These are phyloP conservation scores for Apiosordaria backusii DNA, from an alignment of 495 filamentous ascomycete species.

Conservation along the genomic window DNA sequence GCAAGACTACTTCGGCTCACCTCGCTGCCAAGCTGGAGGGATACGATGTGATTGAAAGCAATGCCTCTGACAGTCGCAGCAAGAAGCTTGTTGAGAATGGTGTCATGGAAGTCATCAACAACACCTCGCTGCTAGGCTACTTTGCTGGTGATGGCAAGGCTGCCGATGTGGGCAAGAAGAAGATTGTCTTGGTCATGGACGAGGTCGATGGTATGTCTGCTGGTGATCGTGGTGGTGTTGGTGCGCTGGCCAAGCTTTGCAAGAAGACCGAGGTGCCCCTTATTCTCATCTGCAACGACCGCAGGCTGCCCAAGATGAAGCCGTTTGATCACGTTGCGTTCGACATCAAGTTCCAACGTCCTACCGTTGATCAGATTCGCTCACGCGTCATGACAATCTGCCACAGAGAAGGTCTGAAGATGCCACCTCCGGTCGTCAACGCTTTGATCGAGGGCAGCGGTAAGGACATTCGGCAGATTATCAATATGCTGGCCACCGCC, in stretches of 20 bases:
- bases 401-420: slow-evolving; percentile 81
- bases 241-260: slow-evolving; percentile 86
- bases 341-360: slow-evolving; percentile 83
- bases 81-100: slow-evolving; percentile 93
- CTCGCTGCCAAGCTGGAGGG: slow-evolving; percentile 89
- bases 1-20: slow-evolving; percentile 96
- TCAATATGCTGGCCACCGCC: slow-evolving; percentile 96
- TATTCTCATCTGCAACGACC: slow-evolving; percentile 97
- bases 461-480: slow-evolving; percentile 94
- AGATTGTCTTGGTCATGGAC: slow-evolving; percentile 95
- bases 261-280: slow-evolving; percentile 93
- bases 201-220: slow-evolving; percentile 99
- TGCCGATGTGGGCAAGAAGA: slow-evolving; percentile 77
- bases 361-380: slow-evolving; percentile 82
- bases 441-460: slow-evolving; percentile 91
- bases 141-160: slow-evolving; percentile 83
- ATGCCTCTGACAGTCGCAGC: slow-evolving; percentile 94
- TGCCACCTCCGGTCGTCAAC: slow-evolving; percentile 84
- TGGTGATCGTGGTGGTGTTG: slow-evolving; percentile 93
- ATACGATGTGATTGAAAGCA: slow-evolving; percentile 90
- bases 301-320: slow-evolving; percentile 91
- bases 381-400: slow-evolving; percentile 92
- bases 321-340: slow-evolving; percentile 83
- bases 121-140: slow-evolving; percentile 86
- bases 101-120: slow-evolving; percentile 83